Evolutionary conservation across 2,329 filamentous ascomycete genomes (phyloP).

Genomic region (Penicillium digitatum): DNA sequence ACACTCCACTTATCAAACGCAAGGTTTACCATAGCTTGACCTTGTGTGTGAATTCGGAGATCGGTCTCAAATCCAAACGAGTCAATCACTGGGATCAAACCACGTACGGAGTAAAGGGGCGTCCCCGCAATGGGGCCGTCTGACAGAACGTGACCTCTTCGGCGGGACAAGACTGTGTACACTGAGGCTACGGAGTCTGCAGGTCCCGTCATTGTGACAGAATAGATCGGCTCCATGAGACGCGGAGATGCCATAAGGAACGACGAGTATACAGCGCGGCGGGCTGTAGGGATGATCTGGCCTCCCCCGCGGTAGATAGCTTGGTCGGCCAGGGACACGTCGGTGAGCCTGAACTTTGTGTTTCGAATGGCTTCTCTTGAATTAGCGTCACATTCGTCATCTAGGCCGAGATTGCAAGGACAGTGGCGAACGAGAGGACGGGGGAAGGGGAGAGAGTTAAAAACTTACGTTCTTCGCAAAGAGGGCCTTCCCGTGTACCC

Average conservation of each 20-base stretch:
- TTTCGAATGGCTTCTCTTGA: constrained; percentile 75
- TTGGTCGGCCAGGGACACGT: constrained; percentile 79
- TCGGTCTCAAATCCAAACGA: constrained; percentile 98
- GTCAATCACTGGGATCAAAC: constrained; percentile 92
- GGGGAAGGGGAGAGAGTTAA: constrained; percentile 17
- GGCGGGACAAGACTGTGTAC: constrained; percentile 85
- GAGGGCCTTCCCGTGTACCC: constrained; percentile 89
- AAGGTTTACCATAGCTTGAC: constrained; percentile 81
- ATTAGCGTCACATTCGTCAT: constrained; percentile 19
- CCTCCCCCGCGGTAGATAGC: constrained; percentile 93
- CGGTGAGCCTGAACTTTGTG: constrained; percentile 94
- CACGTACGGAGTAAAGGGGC: constrained; percentile 85
- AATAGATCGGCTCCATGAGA: constrained; percentile 94
- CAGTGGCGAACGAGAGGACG: constrained; percentile 17
- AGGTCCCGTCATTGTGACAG: constrained; percentile 86
- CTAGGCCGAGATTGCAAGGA: neutral
- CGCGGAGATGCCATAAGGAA: constrained; percentile 96
- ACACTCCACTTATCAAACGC: constrained; percentile 96
- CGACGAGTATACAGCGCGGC: constrained; percentile 88
- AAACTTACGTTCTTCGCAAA: constrained; percentile 91
- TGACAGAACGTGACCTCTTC: constrained; percentile 87
- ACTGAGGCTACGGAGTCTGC: constrained; percentile 82
- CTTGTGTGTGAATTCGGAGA: constrained; percentile 90
- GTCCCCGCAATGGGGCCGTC: constrained; percentile 93
- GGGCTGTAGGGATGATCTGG: constrained; percentile 93